Percentiles rank a stretch among this genome's conserved stretches.
These are phyloP conservation scores for Mollisiaceae sp. DNA, from an alignment of 2,329 filamentous ascomycete species.

Conservation along the genomic window DNA sequence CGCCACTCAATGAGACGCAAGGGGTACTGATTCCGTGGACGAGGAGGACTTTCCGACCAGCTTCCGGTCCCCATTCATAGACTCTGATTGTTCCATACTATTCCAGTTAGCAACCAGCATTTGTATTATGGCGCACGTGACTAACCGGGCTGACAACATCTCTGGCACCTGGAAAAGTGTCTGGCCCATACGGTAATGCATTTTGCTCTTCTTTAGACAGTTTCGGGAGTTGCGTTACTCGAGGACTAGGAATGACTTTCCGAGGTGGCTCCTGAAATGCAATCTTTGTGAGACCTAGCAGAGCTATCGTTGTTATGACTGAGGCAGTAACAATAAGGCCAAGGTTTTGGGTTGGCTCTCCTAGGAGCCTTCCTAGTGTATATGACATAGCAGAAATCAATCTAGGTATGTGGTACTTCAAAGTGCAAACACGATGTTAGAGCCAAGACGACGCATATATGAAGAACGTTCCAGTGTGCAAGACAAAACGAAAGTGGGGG, in stretches of 20 bases:
- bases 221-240: slow-evolving; percentile 30
- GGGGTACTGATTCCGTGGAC: slow-evolving; percentile 85
- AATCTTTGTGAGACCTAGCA: slow-evolving; percentile 19
- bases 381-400: background rate
- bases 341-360: slow-evolving; percentile 4
- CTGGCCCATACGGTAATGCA: slow-evolving; percentile 67
- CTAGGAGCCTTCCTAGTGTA: background rate
- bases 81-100: slow-evolving; percentile 71
- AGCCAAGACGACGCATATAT: background rate
- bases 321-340: slow-evolving; percentile 29
- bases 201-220: slow-evolving; percentile 43
- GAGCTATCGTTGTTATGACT: slow-evolving; percentile 30
- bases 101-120: background rate
- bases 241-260: slow-evolving; percentile 35
- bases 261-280: slow-evolving; percentile 18
- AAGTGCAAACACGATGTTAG: background rate
- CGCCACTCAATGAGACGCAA: slow-evolving; percentile 67
- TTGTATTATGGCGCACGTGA: slow-evolving; percentile 1
- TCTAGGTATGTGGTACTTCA: background rate
- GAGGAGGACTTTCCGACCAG: slow-evolving; percentile 74
- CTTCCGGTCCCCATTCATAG: slow-evolving; percentile 80
- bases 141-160: slow-evolving; percentile 65
- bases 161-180: slow-evolving; percentile 71
- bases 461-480: background rate
- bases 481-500: background rate